A percentile compares a stretch with the other conserved stretches of the same genome.
Conservation (phyloP, 1,139 yeast species). For the Magnusiomyces tetraspermus region DNA sequence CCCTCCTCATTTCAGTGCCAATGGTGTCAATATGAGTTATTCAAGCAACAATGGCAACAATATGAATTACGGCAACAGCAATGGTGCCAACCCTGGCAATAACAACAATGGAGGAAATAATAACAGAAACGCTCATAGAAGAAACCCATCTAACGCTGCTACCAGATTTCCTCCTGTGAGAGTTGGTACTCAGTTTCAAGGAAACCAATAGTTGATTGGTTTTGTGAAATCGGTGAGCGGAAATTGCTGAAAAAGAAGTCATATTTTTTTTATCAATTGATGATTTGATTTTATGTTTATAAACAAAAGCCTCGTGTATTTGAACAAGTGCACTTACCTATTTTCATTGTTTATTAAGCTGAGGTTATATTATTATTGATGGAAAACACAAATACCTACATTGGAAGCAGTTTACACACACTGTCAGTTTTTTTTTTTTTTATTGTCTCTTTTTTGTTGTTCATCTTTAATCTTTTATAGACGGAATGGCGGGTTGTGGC, state of each 20-base stretch:
- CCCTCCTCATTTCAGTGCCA: too few relatives aligned
- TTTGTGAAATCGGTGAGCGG: too few relatives aligned
- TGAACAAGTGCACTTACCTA: background rate
- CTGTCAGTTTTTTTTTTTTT: too few relatives aligned
- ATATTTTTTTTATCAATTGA: background rate
- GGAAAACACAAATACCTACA: too few relatives aligned
- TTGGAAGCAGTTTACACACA: too few relatives aligned
- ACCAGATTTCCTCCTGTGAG: background rate
- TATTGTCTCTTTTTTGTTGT: too few relatives aligned
- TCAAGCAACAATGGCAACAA: background rate
- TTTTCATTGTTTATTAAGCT: background rate
- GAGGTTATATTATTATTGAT: too few relatives aligned
- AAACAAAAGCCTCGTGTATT: background rate
- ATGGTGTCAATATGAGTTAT: too few relatives aligned
- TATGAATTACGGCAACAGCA: background rate
- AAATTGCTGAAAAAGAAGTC: background rate
- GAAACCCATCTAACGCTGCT: conserved; percentile 1
- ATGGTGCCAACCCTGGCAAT: background rate
- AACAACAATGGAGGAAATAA: background rate
- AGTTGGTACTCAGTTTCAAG: background rate
- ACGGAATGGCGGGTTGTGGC: too few relatives aligned
- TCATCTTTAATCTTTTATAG: too few relatives aligned
- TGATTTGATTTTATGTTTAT: background rate
- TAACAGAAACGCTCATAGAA: conserved; percentile 1
- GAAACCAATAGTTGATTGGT: too few relatives aligned